phyloP scores from a whole-genome alignment of 768 basidiomycete species.

The Boletus coccyginus region DNA sequence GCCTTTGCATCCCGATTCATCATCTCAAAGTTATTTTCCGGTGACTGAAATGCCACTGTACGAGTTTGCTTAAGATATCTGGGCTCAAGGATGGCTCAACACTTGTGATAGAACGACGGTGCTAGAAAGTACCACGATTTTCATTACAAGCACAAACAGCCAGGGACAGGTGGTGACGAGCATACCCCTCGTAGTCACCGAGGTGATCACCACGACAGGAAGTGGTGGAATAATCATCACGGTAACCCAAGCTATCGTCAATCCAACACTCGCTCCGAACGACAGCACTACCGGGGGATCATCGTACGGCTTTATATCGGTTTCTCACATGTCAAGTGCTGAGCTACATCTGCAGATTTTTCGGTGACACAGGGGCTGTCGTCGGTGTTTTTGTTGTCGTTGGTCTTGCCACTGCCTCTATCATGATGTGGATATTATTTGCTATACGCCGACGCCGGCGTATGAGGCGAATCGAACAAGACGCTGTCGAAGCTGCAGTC shows the following conservation, averaged over 20 bases:
- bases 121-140: constrained; percentile 47
- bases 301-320: constrained; percentile 40
- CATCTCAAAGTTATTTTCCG: constrained; percentile 8
- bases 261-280: constrained; percentile 66
- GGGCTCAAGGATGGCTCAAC: constrained; percentile 8
- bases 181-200: constrained; percentile 58
- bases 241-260: constrained; percentile 61
- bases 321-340: not conserved
- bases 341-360: constrained; percentile 57
- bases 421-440: constrained; percentile 67
- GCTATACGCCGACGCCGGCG: constrained; percentile 65
- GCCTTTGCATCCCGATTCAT: constrained; percentile 1
- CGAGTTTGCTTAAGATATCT: constrained; percentile 17
- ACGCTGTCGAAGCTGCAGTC: constrained; percentile 69
- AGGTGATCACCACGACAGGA: constrained; percentile 51
- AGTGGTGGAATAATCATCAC: constrained; percentile 53
- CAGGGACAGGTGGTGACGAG: constrained; percentile 46
- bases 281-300: constrained; percentile 38
- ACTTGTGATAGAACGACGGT: constrained; percentile 45
- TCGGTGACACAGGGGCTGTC: constrained; percentile 85
- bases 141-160: constrained; percentile 59
- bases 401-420: constrained; percentile 73
- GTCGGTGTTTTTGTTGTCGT: constrained; percentile 90
- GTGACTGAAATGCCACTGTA: constrained; percentile 21
- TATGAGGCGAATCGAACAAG: constrained; percentile 60